phyloP scores from a whole-genome alignment of 2,329 filamentous ascomycete genomes.

The Phaeophleospora eucalypticola region DNA sequence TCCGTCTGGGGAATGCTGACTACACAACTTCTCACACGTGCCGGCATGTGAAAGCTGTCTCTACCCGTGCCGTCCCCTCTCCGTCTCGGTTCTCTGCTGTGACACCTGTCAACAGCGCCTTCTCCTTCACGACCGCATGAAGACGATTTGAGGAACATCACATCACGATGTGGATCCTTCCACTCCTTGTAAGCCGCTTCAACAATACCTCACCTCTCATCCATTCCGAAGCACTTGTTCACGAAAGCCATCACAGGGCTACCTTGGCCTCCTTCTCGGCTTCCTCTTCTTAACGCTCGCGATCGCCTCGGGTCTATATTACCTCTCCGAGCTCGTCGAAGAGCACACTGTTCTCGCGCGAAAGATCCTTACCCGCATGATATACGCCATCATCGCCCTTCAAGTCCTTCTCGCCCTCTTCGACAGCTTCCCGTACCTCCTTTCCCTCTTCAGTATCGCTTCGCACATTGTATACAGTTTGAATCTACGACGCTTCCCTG shows the following conservation, averaged over 20 bases:
- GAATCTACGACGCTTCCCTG: slow-evolving; percentile 71
- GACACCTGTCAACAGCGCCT: no score
- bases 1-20: neutral
- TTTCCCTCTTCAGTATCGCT: slow-evolving; percentile 69
- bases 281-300: slow-evolving; percentile 93
- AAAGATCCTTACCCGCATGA: slow-evolving; percentile 76
- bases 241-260: slow-evolving; percentile 51
- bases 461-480: slow-evolving; percentile 84
- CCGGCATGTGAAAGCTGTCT: neutral
- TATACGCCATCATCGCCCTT: slow-evolving; percentile 72
- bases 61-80: neutral
- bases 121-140: no score
- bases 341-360: slow-evolving; percentile 94
- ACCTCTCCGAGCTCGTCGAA: slow-evolving; percentile 95
- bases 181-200: slow-evolving; percentile 59
- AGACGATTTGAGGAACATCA: neutral
- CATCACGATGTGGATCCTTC: slow-evolving; percentile 84
- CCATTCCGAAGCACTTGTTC: slow-evolving; percentile 3
- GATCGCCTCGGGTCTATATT: slow-evolving; percentile 97
- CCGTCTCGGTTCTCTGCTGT: no score
- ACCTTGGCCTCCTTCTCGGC: slow-evolving; percentile 78
- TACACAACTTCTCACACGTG: neutral
- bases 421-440: slow-evolving; percentile 76
- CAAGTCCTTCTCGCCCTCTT: slow-evolving; percentile 72
- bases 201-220: neutral